Evolutionary conservation across 768 basidiomycete genomes (phyloP).

Genomic region (Jaapia argillacea): DNA sequence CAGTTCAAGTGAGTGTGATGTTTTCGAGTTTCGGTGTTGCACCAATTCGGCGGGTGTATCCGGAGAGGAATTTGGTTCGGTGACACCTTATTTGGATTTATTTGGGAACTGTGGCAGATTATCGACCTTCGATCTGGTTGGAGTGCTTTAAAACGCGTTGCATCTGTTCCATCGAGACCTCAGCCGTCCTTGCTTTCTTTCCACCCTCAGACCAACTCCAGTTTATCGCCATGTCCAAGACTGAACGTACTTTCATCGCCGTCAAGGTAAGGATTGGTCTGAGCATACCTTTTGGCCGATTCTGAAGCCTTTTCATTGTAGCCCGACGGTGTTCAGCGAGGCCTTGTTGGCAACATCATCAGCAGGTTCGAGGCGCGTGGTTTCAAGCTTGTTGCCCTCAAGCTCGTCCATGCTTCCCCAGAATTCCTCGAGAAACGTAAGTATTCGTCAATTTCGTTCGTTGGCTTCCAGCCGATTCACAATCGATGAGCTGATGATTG

Average conservation of each 20-base stretch:
- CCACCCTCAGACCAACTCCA: slow-evolving; percentile 8
- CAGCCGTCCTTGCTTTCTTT: slow-evolving; percentile 18
- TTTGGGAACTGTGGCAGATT: slow-evolving; percentile 22
- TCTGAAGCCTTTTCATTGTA: slow-evolving; percentile 18
- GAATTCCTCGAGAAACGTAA: slow-evolving; percentile 88
- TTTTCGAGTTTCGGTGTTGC: slow-evolving; percentile 3
- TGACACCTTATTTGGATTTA: slow-evolving; percentile 26
- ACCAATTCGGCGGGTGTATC: slow-evolving; percentile 9
- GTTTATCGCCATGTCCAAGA: slow-evolving; percentile 42
- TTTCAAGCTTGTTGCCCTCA: slow-evolving; percentile 93
- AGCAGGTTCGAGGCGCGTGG: slow-evolving; percentile 95
- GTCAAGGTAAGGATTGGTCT: slow-evolving; percentile 61
- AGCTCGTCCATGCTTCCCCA: slow-evolving; percentile 71
- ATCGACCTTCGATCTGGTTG: slow-evolving; percentile 8
- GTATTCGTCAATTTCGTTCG: slow-evolving; percentile 8
- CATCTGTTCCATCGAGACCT: no score
- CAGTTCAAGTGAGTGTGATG: neutral
- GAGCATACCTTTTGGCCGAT: neutral
- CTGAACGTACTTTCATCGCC: slow-evolving; percentile 98
- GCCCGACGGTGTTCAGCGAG: slow-evolving; percentile 99
- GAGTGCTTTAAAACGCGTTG: no score
- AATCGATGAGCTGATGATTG: slow-evolving; percentile 1
- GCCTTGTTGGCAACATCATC: slow-evolving; percentile 93
- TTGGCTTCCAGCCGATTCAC: neutral
- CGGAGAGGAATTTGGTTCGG: slow-evolving; percentile 10